Evolutionary conservation across 108 stramenopile genomes (phyloP).

Genomic region (Skeletonema marinoi): DNA sequence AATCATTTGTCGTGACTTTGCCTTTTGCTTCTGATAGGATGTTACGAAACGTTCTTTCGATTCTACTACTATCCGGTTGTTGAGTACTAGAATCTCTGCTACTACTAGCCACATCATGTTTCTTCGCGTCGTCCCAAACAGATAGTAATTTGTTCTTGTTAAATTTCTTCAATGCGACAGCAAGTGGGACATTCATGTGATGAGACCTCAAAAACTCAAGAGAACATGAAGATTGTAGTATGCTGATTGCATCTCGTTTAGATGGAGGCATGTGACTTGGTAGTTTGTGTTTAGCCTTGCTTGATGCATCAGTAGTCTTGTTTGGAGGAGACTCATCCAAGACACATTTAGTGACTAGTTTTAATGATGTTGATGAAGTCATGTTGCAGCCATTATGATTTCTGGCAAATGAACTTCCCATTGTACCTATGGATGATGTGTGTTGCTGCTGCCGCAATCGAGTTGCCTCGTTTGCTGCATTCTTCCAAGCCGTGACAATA

Average conservation of each 20-base stretch:
- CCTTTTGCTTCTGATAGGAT: conserved; percentile 2
- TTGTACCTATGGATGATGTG: conserved; percentile 2
- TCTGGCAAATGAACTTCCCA: conserved; percentile 4
- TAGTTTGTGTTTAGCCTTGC: background rate
- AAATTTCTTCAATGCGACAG: conserved; percentile 65
- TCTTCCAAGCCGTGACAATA: conserved; percentile 64
- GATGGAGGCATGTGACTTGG: conserved; percentile 35
- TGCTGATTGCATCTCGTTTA: conserved; percentile 64
- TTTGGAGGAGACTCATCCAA: conserved; percentile 12
- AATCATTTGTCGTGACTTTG: background rate
- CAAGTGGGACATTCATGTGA: conserved; percentile 54
- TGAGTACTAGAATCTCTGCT: background rate
- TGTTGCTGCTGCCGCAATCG: background rate
- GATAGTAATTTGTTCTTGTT: conserved; percentile 53
- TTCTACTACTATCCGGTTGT: conserved; percentile 14
- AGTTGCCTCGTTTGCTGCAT: conserved; percentile 46
- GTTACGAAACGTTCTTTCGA: conserved; percentile 32
- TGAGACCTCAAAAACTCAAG: conserved; percentile 68
- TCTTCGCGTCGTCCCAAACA: conserved; percentile 54
- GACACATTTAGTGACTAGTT: conserved; percentile 10
- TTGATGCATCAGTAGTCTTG: background rate
- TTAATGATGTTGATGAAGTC: background rate
- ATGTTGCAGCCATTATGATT: background rate
- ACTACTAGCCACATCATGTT: background rate
- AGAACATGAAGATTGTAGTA: conserved; percentile 63